Evolutionary conservation across 2,329 filamentous ascomycete genomes (phyloP).

Genomic region (Fusarium dlaminii): DNA sequence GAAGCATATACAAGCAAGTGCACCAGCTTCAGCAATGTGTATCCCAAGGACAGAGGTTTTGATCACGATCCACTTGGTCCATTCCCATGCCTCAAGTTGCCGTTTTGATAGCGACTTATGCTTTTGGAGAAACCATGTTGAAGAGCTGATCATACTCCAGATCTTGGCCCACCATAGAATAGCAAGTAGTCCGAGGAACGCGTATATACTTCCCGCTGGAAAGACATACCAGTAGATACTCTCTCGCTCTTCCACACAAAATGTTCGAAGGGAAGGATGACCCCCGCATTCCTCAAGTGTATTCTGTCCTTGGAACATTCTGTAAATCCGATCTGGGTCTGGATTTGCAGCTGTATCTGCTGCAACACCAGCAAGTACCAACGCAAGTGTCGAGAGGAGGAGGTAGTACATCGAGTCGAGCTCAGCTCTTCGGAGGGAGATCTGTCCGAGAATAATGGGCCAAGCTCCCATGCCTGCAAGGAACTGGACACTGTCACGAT

Average conservation of each 20-base stretch:
- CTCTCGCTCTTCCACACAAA: not conserved
- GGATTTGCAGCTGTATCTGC: not conserved
- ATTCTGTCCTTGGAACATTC: not conserved
- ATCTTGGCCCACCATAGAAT: slow-evolving; percentile 11
- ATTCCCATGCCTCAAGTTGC: not conserved
- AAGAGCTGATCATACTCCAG: not conserved
- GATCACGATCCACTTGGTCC: fast-evolving
- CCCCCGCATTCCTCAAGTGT: not conserved
- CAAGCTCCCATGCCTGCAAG: slow-evolving; percentile 9
- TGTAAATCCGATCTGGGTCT: not conserved
- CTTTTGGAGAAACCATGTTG: not conserved
- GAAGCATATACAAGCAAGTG: not conserved
- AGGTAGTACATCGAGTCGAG: slow-evolving; percentile 7
- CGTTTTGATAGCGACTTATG: not conserved
- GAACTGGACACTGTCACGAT: not conserved
- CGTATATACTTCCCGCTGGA: not conserved
- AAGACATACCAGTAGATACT: slow-evolving; percentile 11
- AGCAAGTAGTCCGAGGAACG: not conserved
- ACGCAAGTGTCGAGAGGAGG: not conserved
- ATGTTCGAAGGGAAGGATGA: slow-evolving; percentile 6
- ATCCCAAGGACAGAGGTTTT: not conserved
- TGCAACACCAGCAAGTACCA: not conserved
- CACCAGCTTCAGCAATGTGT: not conserved
- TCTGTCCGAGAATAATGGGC: not conserved
- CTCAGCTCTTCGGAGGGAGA: not conserved